These are phyloP conservation scores for Globisporangium echinulatum DNA, from an alignment of 352 stramenopile genomes.

Conservation along the genomic window DNA sequence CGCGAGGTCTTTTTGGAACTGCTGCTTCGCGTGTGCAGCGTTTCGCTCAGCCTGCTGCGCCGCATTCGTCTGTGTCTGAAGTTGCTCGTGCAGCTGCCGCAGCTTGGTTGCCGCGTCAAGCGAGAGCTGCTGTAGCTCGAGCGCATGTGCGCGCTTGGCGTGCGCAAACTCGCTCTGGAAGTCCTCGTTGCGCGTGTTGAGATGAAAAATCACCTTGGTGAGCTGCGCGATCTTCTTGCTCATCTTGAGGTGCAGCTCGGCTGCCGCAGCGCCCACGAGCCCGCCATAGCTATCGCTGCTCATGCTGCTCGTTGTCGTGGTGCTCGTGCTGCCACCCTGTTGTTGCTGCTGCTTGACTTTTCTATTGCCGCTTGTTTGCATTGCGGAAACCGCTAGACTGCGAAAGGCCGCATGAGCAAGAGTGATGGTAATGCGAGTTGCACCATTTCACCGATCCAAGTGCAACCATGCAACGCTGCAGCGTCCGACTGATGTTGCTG, in stretches of 20 bases:
- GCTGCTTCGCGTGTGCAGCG: slow-evolving; percentile 28
- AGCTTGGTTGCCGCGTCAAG: slow-evolving; percentile 52
- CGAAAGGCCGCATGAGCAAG: no score
- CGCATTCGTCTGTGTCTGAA: slow-evolving; percentile 24
- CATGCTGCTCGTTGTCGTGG: slow-evolving; percentile 11
- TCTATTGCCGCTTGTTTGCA: no score
- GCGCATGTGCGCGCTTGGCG: slow-evolving; percentile 23
- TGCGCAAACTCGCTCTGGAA: slow-evolving; percentile 64
- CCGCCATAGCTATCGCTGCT: slow-evolving; percentile 18
- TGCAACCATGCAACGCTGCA: not conserved
- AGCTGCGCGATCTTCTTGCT: slow-evolving; percentile 94
- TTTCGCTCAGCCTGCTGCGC: slow-evolving; percentile 24
- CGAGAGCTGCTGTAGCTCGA: slow-evolving; percentile 43
- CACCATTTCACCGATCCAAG: not conserved
- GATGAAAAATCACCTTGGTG: slow-evolving; percentile 92
- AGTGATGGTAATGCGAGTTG: no score
- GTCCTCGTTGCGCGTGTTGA: slow-evolving; percentile 93
- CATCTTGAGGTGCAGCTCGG: slow-evolving; percentile 90
- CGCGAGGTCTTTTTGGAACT: slow-evolving; percentile 28
- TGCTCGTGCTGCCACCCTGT: not conserved
- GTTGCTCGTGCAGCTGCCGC: slow-evolving; percentile 29
- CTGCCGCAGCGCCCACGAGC: slow-evolving; percentile 13
- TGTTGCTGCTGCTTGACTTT: not conserved
- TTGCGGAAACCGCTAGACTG: no score
- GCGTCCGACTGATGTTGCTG: slow-evolving; percentile 8